Evolutionary conservation across 805 yeast species (phyloP).

Genomic region (Ogataea sp.): DNA sequence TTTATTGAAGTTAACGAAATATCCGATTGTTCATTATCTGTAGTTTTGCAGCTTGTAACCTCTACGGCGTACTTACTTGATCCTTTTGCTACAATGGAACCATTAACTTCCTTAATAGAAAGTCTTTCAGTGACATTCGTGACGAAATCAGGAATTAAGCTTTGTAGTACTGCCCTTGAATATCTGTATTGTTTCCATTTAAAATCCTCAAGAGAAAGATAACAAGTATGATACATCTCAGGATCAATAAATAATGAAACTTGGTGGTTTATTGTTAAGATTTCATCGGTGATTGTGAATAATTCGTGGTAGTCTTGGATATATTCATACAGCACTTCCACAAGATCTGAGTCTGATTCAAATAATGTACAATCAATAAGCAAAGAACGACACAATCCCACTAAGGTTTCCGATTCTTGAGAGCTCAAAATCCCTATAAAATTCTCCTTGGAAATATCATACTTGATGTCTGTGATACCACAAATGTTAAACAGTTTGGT

Average conservation of each 20-base stretch:
- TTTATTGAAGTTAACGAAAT: background rate
- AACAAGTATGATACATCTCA: no score
- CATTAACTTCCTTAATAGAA: background rate
- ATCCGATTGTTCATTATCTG: background rate
- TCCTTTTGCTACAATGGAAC: background rate
- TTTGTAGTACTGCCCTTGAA: background rate
- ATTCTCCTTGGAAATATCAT: background rate
- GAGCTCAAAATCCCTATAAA: background rate
- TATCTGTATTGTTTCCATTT: no score
- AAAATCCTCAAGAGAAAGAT: no score
- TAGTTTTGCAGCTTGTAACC: background rate
- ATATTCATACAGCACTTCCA: no score
- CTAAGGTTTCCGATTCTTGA: no score
- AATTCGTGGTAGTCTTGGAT: no score
- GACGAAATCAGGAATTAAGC: background rate
- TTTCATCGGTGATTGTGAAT: no score
- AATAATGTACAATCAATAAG: no score
- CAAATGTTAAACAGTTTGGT: background rate
- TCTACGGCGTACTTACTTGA: conserved; percentile 8
- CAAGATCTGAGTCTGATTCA: no score
- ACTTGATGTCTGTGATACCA: background rate
- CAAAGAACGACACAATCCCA: no score
- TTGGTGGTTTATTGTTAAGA: no score
- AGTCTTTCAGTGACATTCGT: background rate
- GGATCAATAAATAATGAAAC: no score